Percentiles rank a stretch among this genome's conserved stretches.
Evolutionary conservation across 2,329 filamentous ascomycete genomes (phyloP).

Genomic region (Macrophomina phaseolina): DNA sequence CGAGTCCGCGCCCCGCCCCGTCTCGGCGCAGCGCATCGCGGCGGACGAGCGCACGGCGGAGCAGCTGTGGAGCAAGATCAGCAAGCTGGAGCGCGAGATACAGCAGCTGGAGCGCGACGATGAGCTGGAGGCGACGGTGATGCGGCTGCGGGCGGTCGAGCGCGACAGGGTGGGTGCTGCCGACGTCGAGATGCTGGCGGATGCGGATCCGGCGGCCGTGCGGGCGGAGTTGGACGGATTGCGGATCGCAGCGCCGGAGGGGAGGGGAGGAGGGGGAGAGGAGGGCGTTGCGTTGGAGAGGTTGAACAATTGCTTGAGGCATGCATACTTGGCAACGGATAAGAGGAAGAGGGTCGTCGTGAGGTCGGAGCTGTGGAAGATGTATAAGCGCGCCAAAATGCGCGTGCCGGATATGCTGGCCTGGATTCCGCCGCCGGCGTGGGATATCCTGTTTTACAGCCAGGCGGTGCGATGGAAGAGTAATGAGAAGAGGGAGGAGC

Average conservation of each 20-base stretch:
- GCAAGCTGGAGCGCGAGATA: conserved; percentile 7
- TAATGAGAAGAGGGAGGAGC: conserved; percentile 41
- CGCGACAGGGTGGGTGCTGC: neutral
- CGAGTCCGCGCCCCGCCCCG: neutral
- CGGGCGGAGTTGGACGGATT: conserved; percentile 7
- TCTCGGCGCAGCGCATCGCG: neutral
- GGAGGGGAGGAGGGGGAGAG: neutral
- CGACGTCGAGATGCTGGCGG: conserved; percentile 3
- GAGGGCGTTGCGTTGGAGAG: conserved; percentile 31
- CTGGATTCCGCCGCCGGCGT: conserved; percentile 42
- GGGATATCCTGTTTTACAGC: conserved; percentile 47
- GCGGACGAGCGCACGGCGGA: neutral
- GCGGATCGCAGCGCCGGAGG: neutral
- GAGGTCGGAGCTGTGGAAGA: conserved; percentile 39
- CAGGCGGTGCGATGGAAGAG: conserved; percentile 44
- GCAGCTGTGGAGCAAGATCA: neutral
- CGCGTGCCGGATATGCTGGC: conserved; percentile 40
- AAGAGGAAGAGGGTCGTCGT: conserved; percentile 35
- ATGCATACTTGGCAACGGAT: conserved; percentile 45
- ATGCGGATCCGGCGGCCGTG: conserved; percentile 8
- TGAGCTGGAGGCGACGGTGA: conserved; percentile 4
- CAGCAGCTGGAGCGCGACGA: conserved; percentile 10
- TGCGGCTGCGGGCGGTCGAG: conserved; percentile 4
- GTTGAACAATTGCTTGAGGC: conserved; percentile 44
- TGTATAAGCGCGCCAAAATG: conserved; percentile 40